Evolutionary conservation across 2,329 filamentous ascomycete species (phyloP).

Genomic region (Biscogniauxia marginata): DNA sequence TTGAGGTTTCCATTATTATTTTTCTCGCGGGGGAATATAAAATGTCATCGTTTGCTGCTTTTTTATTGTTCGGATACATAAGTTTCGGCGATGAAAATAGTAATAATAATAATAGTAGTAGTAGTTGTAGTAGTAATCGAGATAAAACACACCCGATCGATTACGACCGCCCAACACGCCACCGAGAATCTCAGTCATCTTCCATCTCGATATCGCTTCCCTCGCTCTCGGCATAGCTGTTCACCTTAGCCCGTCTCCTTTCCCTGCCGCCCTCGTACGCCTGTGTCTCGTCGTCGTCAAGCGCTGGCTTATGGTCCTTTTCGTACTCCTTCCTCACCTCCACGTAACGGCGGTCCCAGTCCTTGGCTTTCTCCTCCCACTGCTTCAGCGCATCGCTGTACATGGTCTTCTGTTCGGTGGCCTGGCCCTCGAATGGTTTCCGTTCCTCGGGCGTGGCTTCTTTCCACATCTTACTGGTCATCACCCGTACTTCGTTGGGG

Average conservation of each 20-base stretch:
- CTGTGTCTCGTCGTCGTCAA: constrained; percentile 28
- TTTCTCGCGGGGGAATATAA: too few relatives aligned
- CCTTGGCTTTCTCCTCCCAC: constrained; percentile 60
- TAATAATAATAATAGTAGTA: too few relatives aligned
- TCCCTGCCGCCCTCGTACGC: constrained; percentile 22
- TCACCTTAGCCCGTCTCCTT: constrained; percentile 33
- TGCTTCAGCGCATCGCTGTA: constrained; percentile 58
- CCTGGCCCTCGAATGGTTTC: constrained; percentile 74
- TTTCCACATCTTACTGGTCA: constrained; percentile 89
- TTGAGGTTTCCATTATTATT: too few relatives aligned
- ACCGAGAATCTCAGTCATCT: constrained; percentile 11
- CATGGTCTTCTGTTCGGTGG: constrained; percentile 65
- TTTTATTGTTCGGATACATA: too few relatives aligned
- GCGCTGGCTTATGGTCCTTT: constrained; percentile 48
- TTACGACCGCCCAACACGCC: too few relatives aligned
- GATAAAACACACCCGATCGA: too few relatives aligned
- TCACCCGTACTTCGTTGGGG: constrained; percentile 80
- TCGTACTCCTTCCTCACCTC: constrained; percentile 54
- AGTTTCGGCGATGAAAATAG: too few relatives aligned
- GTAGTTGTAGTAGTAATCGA: too few relatives aligned
- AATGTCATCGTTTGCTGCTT: too few relatives aligned
- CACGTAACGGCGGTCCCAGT: constrained; percentile 70
- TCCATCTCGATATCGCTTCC: constrained; percentile 35
- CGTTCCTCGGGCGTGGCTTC: constrained; percentile 68
- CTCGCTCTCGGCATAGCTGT: constrained; percentile 40